These are phyloP conservation scores for Fraxinus velutina DNA, from an alignment of 305 asterid genomes.

Conservation along the genomic window DNA sequence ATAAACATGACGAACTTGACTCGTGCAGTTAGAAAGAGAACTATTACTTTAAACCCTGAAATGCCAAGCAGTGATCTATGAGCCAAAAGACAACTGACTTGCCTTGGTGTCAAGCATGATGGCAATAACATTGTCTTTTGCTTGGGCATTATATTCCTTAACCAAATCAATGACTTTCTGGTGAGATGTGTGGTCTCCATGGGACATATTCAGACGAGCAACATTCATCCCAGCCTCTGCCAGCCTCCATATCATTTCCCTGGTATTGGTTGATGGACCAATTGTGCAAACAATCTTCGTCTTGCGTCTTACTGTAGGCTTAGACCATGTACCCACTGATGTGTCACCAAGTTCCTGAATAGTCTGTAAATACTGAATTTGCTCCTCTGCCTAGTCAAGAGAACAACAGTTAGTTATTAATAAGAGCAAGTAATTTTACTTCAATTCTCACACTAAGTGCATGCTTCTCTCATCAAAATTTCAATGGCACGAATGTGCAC, in stretches of 20 bases:
- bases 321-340: conserved; percentile 46
- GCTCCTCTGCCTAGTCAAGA: conserved; percentile 36
- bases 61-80: background rate
- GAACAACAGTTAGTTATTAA: background rate
- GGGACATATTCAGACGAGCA: conserved; percentile 97
- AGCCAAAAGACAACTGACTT: conserved; percentile 30
- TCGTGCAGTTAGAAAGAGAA: background rate
- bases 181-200: conserved; percentile 97
- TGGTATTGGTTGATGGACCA: conserved; percentile 89
- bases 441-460: background rate
- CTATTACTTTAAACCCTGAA: background rate
- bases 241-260: conserved; percentile 96
- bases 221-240: conserved; percentile 99
- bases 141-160: conserved; percentile 81
- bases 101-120: conserved; percentile 99
- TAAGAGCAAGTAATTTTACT: background rate
- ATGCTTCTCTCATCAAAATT: background rate
- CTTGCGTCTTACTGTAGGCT: conserved; percentile 53
- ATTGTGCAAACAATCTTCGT: conserved; percentile 97
- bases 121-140: conserved; percentile 88
- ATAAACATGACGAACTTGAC: background rate
- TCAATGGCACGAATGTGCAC: background rate
- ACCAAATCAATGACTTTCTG: conserved; percentile 96
- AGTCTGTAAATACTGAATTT: conserved; percentile 36
- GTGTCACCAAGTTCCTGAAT: conserved; percentile 42